These are phyloP conservation scores for Amorphotheca resinae DNA, from an alignment of 495 filamentous ascomycete genomes.

Conservation along the genomic window DNA sequence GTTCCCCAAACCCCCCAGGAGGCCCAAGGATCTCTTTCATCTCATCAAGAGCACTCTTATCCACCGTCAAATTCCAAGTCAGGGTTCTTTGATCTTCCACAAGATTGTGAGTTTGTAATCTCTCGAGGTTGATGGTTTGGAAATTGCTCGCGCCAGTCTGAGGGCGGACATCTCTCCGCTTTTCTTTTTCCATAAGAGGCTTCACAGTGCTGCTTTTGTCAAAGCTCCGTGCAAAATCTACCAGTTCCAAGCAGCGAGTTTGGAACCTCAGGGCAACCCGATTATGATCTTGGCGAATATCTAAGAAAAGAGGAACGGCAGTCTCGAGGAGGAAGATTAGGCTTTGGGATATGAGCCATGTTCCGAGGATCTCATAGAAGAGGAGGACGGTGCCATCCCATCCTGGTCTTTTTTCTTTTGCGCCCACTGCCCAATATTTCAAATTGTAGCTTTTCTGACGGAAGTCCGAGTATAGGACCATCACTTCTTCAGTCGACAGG, in stretches of 20 bases:
- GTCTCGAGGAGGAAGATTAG: neutral
- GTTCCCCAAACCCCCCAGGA: conserved; percentile 14
- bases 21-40: conserved; percentile 14
- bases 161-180: too few relatives aligned
- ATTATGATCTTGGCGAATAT: neutral
- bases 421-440: neutral
- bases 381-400: neutral
- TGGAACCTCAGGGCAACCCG: too few relatives aligned
- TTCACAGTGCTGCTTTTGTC: too few relatives aligned
- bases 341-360: neutral
- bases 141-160: too few relatives aligned
- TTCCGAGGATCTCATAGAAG: neutral
- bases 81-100: conserved; percentile 3
- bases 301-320: neutral
- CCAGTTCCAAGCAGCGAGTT: too few relatives aligned
- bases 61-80: conserved; percentile 9
- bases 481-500: neutral
- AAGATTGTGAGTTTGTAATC: neutral
- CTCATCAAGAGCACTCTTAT: conserved; percentile 8
- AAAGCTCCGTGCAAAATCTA: too few relatives aligned
- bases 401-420: too few relatives aligned
- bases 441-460: neutral
- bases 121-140: conserved; percentile 2
- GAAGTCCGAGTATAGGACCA: neutral
- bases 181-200: too few relatives aligned